Evolutionary conservation across 2,329 filamentous ascomycete genomes (phyloP), one percentile per base, ranked within the genome.

Genomic region (Thielaviopsis euricoi): DNA sequence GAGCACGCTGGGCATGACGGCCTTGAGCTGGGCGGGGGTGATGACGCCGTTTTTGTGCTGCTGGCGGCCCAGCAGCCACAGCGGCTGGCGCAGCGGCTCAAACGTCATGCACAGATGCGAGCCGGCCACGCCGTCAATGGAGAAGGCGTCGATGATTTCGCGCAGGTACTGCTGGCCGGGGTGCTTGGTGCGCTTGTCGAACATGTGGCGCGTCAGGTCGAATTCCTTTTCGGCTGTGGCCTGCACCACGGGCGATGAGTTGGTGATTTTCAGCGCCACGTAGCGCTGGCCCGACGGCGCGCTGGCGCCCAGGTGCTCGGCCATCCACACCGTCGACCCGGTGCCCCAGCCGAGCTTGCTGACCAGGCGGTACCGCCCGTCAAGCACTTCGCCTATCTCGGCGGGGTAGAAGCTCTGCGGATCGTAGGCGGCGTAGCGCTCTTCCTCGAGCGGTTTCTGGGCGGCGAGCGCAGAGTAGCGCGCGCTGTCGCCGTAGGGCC

Each of bases 281-380:
- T 63, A 65, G 19, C 58, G 61, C 29, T 61, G 62, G n/a, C n/a
- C n/a, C n/a, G n/a, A n/a, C n/a, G n/a, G n/a, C 26, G 63, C 62
- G 61, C 23, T 43, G 23, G 54, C 48, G 33, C 51, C 55, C 64
- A 66, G 52, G 63, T 60, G 50, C 46, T 60, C 58, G 59, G 69
- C 69, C 29, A 72, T 64, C 70, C 70, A 73, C 23, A 72, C 71
- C 4, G 71, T 73, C 37, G 70, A 72, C 26, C 63, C 66, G 22
- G 65, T 66, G 25, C 70, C 70, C 65, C 66, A 71, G 49, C 70
- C 71, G 21, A 73, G 62, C 62, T 72, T 72, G 17, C 67, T 65
- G 4, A 68, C 58, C 2, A 72, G 64, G 60, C 71, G 63, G 58
- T 73, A 73, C 61, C 67, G 64, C 33, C 65, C 62, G 48, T 66